Percentiles rank a stretch among this genome's conserved stretches.
These are phyloP conservation scores for Phlebiopsis gigantea DNA, from an alignment of 768 basidiomycete genomes.

Conservation along the genomic window DNA sequence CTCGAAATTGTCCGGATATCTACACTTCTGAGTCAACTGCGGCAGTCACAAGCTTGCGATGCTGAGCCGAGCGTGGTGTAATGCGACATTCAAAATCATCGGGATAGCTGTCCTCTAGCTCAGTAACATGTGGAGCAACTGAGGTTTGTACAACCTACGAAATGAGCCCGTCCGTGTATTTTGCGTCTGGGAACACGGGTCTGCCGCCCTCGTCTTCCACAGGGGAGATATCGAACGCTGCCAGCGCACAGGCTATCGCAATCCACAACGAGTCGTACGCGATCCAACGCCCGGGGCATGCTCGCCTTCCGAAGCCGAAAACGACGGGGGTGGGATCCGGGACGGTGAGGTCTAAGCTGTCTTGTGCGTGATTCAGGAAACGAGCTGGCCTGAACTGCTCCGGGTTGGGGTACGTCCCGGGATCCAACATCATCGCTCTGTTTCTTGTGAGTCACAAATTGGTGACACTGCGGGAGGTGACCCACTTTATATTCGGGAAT, in stretches of 20 bases:
- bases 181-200: background rate
- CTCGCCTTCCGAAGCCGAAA: slow-evolving; percentile 16
- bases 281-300: slow-evolving; percentile 22
- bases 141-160: background rate
- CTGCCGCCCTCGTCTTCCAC: slow-evolving; percentile 8
- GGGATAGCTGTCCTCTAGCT: slow-evolving; percentile 12
- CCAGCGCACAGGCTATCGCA: slow-evolving; percentile 18
- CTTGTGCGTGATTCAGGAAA: slow-evolving; percentile 5
- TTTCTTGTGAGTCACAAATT: too few relatives aligned
- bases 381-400: slow-evolving; percentile 20
- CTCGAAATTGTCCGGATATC: too few relatives aligned
- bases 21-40: too few relatives aligned
- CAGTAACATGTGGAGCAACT: background rate
- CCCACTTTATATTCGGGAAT: slow-evolving; percentile 25
- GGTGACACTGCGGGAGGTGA: background rate
- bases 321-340: slow-evolving; percentile 7
- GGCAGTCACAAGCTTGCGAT: background rate
- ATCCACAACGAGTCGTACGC: slow-evolving; percentile 22
- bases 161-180: background rate
- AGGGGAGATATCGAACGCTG: slow-evolving; percentile 17
- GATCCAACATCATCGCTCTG: slow-evolving; percentile 38
- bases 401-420: slow-evolving; percentile 28
- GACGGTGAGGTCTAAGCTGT: slow-evolving; percentile 7
- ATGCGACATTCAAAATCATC: slow-evolving; percentile 17
- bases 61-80: slow-evolving; percentile 12